Evolutionary conservation across 2,329 filamentous ascomycete genomes (phyloP).

Genomic region (Falciphora oryzae): DNA sequence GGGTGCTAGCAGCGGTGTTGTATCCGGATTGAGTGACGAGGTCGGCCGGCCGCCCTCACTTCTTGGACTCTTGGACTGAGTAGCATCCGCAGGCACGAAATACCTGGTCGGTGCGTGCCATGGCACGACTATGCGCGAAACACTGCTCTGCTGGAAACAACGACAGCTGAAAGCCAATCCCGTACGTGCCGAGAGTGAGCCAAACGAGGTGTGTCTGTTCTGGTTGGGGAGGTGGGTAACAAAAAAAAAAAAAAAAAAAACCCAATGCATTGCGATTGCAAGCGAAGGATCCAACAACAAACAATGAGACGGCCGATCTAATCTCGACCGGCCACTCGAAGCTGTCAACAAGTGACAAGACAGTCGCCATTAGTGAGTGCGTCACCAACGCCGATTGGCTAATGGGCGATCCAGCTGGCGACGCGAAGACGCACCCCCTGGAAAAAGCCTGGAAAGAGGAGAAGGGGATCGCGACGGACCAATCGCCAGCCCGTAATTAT

Average conservation of each 20-base stretch:
- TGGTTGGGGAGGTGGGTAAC: background rate
- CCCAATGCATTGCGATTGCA: background rate
- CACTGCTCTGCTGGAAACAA: background rate
- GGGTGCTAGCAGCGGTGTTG: background rate
- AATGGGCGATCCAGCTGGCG: background rate
- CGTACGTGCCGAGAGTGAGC: background rate
- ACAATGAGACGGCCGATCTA: background rate
- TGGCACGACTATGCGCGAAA: background rate
- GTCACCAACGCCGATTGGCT: background rate
- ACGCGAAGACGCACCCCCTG: background rate
- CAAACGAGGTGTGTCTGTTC: background rate
- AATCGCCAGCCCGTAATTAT: background rate
- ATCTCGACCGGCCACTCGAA: background rate
- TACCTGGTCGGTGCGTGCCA: background rate
- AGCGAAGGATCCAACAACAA: background rate
- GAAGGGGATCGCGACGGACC: background rate
- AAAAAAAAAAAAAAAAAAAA: background rate
- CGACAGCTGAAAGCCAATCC: background rate
- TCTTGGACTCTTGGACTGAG: background rate
- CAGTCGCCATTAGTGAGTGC: background rate
- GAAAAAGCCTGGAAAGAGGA: background rate
- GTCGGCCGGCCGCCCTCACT: slow-evolving; percentile 1
- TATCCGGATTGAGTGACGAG: background rate
- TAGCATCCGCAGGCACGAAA: background rate
- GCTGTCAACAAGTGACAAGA: background rate